These are phyloP conservation scores for Emmonsiellopsis sp. DNA, from an alignment of 2,329 filamentous ascomycete genomes.

Conservation along the genomic window DNA sequence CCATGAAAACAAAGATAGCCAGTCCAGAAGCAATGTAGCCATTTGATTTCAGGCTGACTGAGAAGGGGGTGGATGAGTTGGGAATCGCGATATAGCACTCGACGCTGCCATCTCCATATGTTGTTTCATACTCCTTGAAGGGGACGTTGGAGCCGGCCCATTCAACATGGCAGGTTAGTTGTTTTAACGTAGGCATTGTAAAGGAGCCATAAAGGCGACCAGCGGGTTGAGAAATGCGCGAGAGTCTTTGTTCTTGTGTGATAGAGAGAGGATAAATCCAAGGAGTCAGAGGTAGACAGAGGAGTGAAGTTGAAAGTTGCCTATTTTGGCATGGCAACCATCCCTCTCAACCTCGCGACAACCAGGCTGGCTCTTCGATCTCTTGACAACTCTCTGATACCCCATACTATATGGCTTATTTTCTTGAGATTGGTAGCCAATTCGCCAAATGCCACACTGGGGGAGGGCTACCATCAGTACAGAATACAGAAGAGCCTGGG, in stretches of 20 bases:
- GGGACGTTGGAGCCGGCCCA: conserved; percentile 33
- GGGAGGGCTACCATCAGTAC: no score
- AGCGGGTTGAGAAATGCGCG: neutral
- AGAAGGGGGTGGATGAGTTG: conserved; percentile 36
- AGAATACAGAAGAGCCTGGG: no score
- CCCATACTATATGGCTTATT: no score
- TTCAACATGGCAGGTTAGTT: conserved; percentile 45
- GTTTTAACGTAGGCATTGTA: conserved; percentile 46
- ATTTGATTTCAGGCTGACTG: conserved; percentile 39
- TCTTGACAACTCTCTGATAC: no score
- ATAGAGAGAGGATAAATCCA: neutral
- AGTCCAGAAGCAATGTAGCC: conserved; percentile 46
- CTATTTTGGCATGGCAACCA: neutral
- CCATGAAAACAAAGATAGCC: conserved; percentile 48
- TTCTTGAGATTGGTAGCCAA: no score
- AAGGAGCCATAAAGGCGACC: neutral
- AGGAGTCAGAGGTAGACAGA: neutral
- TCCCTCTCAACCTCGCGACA: neutral
- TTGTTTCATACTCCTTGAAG: conserved; percentile 42
- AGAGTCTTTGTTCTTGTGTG: neutral
- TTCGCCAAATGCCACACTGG: no score
- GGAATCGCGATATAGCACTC: conserved; percentile 46
- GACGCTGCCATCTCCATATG: conserved; percentile 44
- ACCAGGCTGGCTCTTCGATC: no score
- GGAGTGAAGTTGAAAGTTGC: neutral